Evolutionary conservation across 192 early-diverging fungal genomes (phyloP), one percentile per base, ranked within the genome.

Genomic region (Linnemannia exigua): DNA sequence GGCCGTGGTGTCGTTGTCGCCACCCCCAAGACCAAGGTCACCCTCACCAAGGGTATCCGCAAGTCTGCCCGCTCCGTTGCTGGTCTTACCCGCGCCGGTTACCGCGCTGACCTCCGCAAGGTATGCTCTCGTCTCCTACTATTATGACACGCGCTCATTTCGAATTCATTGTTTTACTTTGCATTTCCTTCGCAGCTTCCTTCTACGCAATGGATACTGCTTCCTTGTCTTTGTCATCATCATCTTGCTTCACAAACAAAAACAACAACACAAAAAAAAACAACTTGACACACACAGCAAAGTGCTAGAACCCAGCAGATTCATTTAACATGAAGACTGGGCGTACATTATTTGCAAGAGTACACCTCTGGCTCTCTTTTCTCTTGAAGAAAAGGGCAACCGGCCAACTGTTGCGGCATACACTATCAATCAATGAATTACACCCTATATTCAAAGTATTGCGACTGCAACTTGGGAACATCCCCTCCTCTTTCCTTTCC

Each of bases 71-170:
- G 90, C 87, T 87, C 88, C 79, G 89, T 96, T 74, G 91, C 88
- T 75, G 84, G 93, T 70, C 82, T 93, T 66, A 84, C 92, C 79
- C 89, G 87, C 79, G 58, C 74, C 79, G 86, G 87, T 54, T 95
- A 95, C 93, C 92, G 95, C 73, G 91, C 93, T 73, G 95, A 96
- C 81, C 91, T 95, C 77, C 89, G 91, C 87, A 81, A 90, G 79
- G 92, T 93, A 91, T 48, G 76, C 38, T 46, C 63, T 48, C 22
- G 20, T 28, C 68, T 72, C 1, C 67, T 28, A 6, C n/a, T 22
- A 6, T n/a, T 20, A 54, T 54, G 19, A 22, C 52, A 54, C 52
- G 52, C 52, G 52, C 22, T 20, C 51, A 19, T 20, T 22, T 8
- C 47, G 22, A 25, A 51, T 50, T 76, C 25, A 2, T 74, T 67